Base-by-base conservation (phyloP, 1,284 basidiomycete genomes). In the Leccinum pachyderme region DNA sequence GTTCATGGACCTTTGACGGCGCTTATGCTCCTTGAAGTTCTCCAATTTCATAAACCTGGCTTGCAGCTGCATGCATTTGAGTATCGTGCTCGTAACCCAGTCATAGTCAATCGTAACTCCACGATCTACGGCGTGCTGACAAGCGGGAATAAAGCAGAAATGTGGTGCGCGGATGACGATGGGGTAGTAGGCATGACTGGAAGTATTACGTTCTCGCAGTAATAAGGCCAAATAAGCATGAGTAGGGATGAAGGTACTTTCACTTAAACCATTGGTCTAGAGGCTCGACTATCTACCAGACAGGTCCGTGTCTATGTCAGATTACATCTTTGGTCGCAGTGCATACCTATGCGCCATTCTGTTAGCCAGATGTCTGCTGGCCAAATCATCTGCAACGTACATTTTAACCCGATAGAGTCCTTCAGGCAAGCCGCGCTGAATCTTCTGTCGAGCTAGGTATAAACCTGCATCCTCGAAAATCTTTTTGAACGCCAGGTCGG, bases 321-420 rank as follows among this genome's bases (percentile, higher is more conserved):
- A 49, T 56, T 35, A 65, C 37, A 53, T 5, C n/a, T 31, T 44
- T 22, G 53, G 57, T 44, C 58, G 61, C 56, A 86, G 67, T 48
- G 80, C 86, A 73, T 86, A 87, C 82, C 85, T 87, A 59, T 54
- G 37, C 31, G 49, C 35, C 18, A 11, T 47, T 44, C 29, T 18
- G 43, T 62, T 39, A 56, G 24, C 31, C 49, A 47, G 56, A 39
- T 1, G 22, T 28, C 29, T 12, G 32, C 9, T 57, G 46, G 46
- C 47, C 32, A 52, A n/a, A 45, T 18, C n/a, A n/a, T 32, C 13
- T 3, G 7, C n/a, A 5, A 68, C 84, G 35, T 55, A 93, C 91
- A 90, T 91, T 78, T 92, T 94, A 5, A 96, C 92, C 15, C 78
- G 77, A 67, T 87, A 95, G 50, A 96, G 68, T 18, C 87, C 93